These are phyloP conservation scores for Pseudogymnoascus sp. DNA, from an alignment of 2,329 filamentous ascomycete genomes.

Conservation along the genomic window DNA sequence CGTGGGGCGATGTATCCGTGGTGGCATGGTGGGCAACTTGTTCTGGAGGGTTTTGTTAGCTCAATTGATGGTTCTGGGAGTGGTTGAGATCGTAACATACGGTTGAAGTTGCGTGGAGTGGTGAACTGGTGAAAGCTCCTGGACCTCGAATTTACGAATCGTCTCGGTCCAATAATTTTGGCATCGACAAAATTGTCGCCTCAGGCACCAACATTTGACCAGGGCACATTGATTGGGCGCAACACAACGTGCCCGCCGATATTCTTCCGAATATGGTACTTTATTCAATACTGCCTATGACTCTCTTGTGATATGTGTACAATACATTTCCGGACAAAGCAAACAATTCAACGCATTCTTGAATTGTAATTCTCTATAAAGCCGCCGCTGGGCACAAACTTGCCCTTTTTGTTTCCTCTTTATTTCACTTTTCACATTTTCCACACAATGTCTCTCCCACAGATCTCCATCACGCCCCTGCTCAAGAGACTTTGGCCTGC, in stretches of 20 bases:
- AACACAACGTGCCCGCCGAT: not conserved
- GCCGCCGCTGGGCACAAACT: not conserved
- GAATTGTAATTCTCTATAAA: not conserved
- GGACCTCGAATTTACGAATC: slow-evolving; percentile 4
- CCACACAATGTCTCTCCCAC: not conserved
- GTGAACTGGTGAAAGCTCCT: slow-evolving; percentile 7
- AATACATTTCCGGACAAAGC: not conserved
- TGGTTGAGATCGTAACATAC: not conserved
- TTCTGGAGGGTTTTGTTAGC: not conserved
- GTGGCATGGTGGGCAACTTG: slow-evolving; percentile 39
- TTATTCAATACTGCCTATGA: not conserved
- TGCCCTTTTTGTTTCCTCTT: not conserved
- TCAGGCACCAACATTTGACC: not conserved
- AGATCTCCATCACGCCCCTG: slow-evolving; percentile 55
- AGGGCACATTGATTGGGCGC: slow-evolving; percentile 3
- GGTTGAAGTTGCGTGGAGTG: slow-evolving; percentile 1
- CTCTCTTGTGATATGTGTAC: slow-evolving; percentile 5
- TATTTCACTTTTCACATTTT: not conserved
- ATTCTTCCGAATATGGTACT: slow-evolving; percentile 2
- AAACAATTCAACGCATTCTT: not conserved
- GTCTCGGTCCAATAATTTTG: slow-evolving; percentile 5
- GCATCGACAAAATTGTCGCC: not conserved
- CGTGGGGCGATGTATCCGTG: slow-evolving; percentile 34
- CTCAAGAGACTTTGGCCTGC: slow-evolving; percentile 64
- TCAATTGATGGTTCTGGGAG: not conserved